Evolutionary conservation across 2,329 filamentous ascomycete species (phyloP).

Genomic region (Paraphaeosphaeria minitans): DNA sequence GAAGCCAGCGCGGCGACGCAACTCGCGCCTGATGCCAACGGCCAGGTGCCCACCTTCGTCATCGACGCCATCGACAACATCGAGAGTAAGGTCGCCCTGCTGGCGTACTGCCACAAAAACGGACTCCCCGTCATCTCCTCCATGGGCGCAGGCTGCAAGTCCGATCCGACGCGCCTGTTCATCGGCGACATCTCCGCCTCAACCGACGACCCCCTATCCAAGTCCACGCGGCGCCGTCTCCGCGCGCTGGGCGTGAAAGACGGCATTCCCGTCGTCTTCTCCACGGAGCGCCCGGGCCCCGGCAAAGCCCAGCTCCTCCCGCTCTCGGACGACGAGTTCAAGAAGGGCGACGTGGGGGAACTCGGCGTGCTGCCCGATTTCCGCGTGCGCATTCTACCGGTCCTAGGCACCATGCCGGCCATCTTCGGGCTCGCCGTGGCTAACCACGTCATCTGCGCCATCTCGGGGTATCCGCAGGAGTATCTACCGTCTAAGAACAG

Average conservation of each 20-base stretch:
- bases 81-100: conserved; percentile 87
- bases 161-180: conserved; percentile 79
- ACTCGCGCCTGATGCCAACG: conserved; percentile 67
- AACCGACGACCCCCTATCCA: conserved; percentile 86
- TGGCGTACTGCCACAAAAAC: conserved; percentile 84
- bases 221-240: conserved; percentile 78
- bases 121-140: conserved; percentile 84
- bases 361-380: conserved; percentile 91
- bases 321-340: conserved; percentile 83
- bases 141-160: conserved; percentile 97
- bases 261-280: conserved; percentile 91
- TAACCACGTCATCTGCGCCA: conserved; percentile 86
- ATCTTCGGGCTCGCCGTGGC: conserved; percentile 91
- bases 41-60: conserved; percentile 78
- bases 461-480: conserved; percentile 83
- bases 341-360: conserved; percentile 84
- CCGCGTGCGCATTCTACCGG: conserved; percentile 89
- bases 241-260: conserved; percentile 77
- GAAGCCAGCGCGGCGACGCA: conserved; percentile 68
- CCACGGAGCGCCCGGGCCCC: conserved; percentile 84
- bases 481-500: conserved; percentile 80
- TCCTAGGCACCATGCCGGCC: conserved; percentile 95
- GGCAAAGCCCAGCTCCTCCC: conserved; percentile 91
- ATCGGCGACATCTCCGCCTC: conserved; percentile 90
- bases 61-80: conserved; percentile 99